Conservation (phyloP, 306 rosid species). For the Amphicarpaea edgeworthii region DNA sequence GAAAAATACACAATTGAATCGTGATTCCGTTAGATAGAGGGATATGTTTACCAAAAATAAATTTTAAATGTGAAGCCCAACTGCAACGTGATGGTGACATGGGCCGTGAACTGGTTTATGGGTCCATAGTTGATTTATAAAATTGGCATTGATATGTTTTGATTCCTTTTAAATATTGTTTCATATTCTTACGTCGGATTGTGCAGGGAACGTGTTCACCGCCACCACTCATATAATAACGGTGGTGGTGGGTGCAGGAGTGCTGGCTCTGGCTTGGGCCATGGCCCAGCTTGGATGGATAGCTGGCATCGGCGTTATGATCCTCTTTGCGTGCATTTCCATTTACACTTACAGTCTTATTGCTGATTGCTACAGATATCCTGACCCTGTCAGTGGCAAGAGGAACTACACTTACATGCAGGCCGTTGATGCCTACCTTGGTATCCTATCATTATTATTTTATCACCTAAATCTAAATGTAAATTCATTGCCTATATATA, state of each 20-base stretch:
- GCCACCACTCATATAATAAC: conserved; percentile 55
- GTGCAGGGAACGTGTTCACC: conserved; percentile 51
- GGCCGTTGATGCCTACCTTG: conserved; percentile 48
- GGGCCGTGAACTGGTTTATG: too few species aligned
- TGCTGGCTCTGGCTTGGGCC: conserved; percentile 55
- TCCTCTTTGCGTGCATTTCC: conserved; percentile 47
- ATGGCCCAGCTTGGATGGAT: conserved; percentile 58
- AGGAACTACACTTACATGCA: conserved; percentile 64
- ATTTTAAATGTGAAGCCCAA: too few species aligned
- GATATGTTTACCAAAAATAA: too few species aligned
- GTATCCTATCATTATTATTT: too few species aligned
- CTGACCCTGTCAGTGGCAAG: conserved; percentile 44
- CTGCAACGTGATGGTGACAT: too few species aligned
- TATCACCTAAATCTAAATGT: too few species aligned
- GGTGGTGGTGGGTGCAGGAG: conserved; percentile 57
- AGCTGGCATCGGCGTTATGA: conserved; percentile 39
- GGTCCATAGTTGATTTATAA: too few species aligned
- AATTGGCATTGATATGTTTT: background rate
- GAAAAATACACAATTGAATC: too few species aligned
- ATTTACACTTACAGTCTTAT: conserved; percentile 49
- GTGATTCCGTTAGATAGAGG: too few species aligned
- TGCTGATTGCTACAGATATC: conserved; percentile 58
- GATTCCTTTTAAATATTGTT: too few species aligned
- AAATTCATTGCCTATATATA: background rate
- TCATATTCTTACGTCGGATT: too few species aligned